Percentiles rank a stretch among this genome's conserved stretches.
Evolutionary conservation across 257 asterid species (phyloP).

Genomic region (Petunia axillaris): DNA sequence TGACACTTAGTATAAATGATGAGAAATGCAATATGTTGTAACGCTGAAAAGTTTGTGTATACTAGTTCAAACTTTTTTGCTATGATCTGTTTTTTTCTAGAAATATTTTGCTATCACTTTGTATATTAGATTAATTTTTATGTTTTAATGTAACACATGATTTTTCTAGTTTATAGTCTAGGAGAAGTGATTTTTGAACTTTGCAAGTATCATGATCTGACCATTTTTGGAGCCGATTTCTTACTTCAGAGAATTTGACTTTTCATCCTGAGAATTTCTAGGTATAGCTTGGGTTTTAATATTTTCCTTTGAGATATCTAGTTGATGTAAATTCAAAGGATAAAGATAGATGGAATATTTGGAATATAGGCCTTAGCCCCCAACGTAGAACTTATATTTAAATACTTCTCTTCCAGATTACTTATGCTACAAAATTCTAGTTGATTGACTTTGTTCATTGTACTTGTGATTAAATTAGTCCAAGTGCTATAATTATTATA

Average conservation of each 20-base stretch:
- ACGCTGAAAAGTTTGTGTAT: not conserved
- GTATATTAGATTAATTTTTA: too few species aligned
- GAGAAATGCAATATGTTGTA: not conserved
- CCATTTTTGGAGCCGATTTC: conserved; percentile 1
- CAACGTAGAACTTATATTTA: not conserved
- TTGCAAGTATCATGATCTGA: not conserved
- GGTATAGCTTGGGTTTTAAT: not conserved
- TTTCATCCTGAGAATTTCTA: conserved; percentile 4
- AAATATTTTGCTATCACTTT: too few species aligned
- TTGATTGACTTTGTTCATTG: too few species aligned
- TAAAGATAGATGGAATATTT: not conserved
- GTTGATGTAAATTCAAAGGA: too few species aligned
- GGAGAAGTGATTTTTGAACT: not conserved
- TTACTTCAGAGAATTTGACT: not conserved
- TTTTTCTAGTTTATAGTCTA: not conserved
- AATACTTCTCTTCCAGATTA: too few species aligned
- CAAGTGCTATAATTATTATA: too few species aligned
- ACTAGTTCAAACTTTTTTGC: too few species aligned
- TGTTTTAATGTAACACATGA: not conserved
- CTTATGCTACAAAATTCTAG: too few species aligned
- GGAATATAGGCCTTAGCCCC: not conserved
- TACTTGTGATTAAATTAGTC: too few species aligned
- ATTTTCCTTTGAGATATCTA: not conserved
- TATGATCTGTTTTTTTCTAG: too few species aligned
- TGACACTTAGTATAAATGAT: not conserved